Evolutionary conservation across 2,329 filamentous ascomycete species (phyloP).

Genomic region (Chaetomium sp.): DNA sequence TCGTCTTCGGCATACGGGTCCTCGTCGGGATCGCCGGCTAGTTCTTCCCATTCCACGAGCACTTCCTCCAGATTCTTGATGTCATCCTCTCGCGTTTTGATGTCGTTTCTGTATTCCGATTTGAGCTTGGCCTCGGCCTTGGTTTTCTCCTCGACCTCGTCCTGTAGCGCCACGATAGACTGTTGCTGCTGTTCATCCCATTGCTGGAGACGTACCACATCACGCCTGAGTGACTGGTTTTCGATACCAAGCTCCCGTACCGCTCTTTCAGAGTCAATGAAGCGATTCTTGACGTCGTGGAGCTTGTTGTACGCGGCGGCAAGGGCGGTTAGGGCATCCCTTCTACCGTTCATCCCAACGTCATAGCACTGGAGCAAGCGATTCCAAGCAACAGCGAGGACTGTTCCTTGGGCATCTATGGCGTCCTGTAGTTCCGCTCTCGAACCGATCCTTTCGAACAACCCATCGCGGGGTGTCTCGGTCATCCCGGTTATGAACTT

Average conservation of each 20-base stretch:
- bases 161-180: too few species aligned
- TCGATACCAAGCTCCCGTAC: background rate
- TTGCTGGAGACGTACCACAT: background rate
- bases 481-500: background rate
- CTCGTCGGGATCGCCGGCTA: too few species aligned
- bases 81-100: too few species aligned
- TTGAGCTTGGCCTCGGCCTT: too few species aligned
- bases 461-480: background rate
- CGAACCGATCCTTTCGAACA: slow-evolving; percentile 4
- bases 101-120: too few species aligned
- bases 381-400: background rate
- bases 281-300: background rate
- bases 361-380: slow-evolving; percentile 1
- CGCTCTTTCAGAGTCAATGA: background rate
- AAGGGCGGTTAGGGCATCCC: background rate
- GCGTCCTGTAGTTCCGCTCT: background rate
- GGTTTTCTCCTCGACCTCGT: too few species aligned
- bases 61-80: too few species aligned
- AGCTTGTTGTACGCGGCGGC: background rate
- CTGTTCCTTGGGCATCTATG: background rate
- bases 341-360: slow-evolving; percentile 3
- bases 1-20: too few species aligned
- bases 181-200: too few species aligned
- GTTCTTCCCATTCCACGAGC: too few species aligned
- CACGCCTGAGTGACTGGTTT: background rate